Evolutionary conservation across 805 yeast species (phyloP).

Genomic region (Yarrowia phangngaensis): DNA sequence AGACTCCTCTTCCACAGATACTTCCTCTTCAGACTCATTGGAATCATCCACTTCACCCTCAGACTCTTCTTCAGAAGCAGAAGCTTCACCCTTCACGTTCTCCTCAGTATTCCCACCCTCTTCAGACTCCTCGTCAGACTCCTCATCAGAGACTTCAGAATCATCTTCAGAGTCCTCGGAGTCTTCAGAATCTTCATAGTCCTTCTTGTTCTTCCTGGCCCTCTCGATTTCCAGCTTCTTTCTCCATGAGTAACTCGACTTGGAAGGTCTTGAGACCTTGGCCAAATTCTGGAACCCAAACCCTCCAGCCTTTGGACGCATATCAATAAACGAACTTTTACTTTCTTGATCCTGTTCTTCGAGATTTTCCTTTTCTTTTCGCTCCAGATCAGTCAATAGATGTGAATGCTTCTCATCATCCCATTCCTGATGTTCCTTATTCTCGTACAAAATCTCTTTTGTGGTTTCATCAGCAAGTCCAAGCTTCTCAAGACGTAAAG

Average conservation of each 20-base stretch:
- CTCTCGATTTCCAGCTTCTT: slow-evolving; percentile 47
- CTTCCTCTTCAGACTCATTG: slow-evolving; percentile 28
- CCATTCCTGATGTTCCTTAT: slow-evolving; percentile 63
- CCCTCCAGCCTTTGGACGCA: slow-evolving; percentile 60
- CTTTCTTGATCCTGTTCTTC: slow-evolving; percentile 29
- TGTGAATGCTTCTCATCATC: slow-evolving; percentile 36
- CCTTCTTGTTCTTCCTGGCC: slow-evolving; percentile 35
- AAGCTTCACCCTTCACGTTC: slow-evolving; percentile 15
- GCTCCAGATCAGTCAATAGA: slow-evolving; percentile 24
- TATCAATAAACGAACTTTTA: slow-evolving; percentile 58
- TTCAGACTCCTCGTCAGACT: slow-evolving; percentile 31
- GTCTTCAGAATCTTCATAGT: slow-evolving; percentile 31
- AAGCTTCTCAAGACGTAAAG: slow-evolving; percentile 63
- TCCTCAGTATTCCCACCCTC: slow-evolving; percentile 10
- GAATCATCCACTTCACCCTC: slow-evolving; percentile 34
- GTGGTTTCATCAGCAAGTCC: slow-evolving; percentile 67
- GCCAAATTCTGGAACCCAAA: slow-evolving; percentile 45
- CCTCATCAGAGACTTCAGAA: slow-evolving; percentile 28
- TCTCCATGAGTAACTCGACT: slow-evolving; percentile 74
- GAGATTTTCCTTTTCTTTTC: slow-evolving; percentile 22
- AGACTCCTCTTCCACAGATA: slow-evolving; percentile 12
- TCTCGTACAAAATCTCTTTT: slow-evolving; percentile 63
- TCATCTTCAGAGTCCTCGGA: slow-evolving; percentile 29
- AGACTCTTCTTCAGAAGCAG: slow-evolving; percentile 37
- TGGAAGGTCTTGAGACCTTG: slow-evolving; percentile 35